Evolutionary conservation across 352 stramenopile genomes (phyloP).

Genomic region (Phytophthora syringae): DNA sequence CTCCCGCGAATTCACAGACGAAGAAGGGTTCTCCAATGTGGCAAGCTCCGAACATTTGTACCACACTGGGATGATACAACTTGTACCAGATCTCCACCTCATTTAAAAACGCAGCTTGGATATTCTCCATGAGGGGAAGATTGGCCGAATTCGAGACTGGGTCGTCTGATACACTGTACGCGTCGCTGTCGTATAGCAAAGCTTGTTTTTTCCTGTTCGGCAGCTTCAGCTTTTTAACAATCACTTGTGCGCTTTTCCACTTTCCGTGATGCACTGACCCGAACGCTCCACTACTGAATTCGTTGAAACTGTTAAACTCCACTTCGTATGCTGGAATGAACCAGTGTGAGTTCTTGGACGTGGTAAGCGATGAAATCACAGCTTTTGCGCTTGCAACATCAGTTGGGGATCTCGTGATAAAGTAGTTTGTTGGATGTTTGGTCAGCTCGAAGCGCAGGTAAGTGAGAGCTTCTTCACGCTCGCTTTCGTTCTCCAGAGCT

Average conservation of each 20-base stretch:
- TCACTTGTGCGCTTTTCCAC: constrained; percentile 26
- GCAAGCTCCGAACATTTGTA: constrained; percentile 12
- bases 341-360: constrained; percentile 6
- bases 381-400: constrained; percentile 3
- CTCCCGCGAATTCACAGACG: constrained; percentile 18
- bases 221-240: constrained; percentile 30
- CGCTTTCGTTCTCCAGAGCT: not conserved
- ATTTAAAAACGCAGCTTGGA: constrained; percentile 13
- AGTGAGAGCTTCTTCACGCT: constrained; percentile 12
- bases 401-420: not conserved
- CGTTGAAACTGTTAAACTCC: constrained; percentile 18
- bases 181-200: too few species aligned
- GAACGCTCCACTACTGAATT: constrained; percentile 21
- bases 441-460: constrained; percentile 24
- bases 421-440: constrained; percentile 19
- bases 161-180: too few species aligned
- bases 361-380: not conserved
- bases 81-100: constrained; percentile 25
- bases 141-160: too few species aligned
- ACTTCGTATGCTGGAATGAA: constrained; percentile 28
- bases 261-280: constrained; percentile 15
- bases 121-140: too few species aligned
- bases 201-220: constrained; percentile 14
- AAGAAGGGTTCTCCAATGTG: constrained; percentile 11
- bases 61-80: constrained; percentile 17